A percentile compares a stretch with the other conserved stretches of the same genome.
Evolutionary conservation across 2,329 filamentous ascomycete genomes (phyloP).

Genomic region (Fusarium liriodendri): DNA sequence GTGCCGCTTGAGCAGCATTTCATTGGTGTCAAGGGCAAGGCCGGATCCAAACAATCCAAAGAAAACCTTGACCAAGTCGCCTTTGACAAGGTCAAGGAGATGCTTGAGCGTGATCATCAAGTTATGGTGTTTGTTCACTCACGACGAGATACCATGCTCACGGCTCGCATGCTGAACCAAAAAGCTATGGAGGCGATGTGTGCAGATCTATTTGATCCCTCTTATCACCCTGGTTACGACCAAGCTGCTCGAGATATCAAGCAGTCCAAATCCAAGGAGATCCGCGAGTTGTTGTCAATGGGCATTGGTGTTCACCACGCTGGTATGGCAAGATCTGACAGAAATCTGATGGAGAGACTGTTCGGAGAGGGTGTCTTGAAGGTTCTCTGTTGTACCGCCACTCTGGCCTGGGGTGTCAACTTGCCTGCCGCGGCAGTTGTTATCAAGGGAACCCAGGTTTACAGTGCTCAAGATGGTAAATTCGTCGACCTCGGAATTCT

Average conservation of each 20-base stretch:
- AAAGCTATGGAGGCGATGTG: constrained; percentile 86
- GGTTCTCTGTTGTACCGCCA: constrained; percentile 97
- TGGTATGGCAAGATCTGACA: constrained; percentile 93
- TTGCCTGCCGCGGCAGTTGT: constrained; percentile 95
- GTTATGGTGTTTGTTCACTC: constrained; percentile 99
- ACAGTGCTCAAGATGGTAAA: constrained; percentile 95
- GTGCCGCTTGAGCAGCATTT: constrained; percentile 98
- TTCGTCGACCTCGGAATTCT: constrained; percentile 96
- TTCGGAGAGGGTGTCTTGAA: constrained; percentile 94
- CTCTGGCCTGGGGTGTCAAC: constrained; percentile 98
- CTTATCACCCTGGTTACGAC: constrained; percentile 81
- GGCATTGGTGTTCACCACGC: constrained; percentile 97
- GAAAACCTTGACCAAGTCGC: constrained; percentile 90
- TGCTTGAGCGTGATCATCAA: constrained; percentile 93
- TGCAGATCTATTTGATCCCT: constrained; percentile 85
- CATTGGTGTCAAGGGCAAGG: constrained; percentile 92
- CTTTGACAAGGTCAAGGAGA: constrained; percentile 94
- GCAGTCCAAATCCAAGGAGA: constrained; percentile 83
- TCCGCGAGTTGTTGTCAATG: constrained; percentile 89
- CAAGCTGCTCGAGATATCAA: constrained; percentile 87
- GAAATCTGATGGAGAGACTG: constrained; percentile 94
- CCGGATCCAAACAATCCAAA: constrained; percentile 81
- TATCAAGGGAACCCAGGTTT: constrained; percentile 98
- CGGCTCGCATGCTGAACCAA: constrained; percentile 86
- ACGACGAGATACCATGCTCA: constrained; percentile 90